phyloP scores from a whole-genome alignment of 345 rosid species.

The Reutealis trisperma region DNA sequence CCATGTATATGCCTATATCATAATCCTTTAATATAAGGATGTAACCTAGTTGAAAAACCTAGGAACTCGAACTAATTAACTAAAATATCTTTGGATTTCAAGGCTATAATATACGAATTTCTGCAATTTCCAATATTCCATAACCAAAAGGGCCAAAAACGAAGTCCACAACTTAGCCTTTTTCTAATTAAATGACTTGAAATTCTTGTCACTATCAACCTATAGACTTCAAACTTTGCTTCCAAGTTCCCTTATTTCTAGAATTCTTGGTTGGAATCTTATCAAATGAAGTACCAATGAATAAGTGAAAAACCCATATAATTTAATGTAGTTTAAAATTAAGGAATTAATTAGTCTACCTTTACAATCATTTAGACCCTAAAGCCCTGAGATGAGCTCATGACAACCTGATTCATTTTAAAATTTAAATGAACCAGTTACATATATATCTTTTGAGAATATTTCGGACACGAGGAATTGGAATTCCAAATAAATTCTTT shows the following conservation, averaged over 20 bases:
- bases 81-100: too few species aligned
- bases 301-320: not conserved
- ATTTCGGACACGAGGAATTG: not conserved
- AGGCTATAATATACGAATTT: not conserved
- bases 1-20: not conserved
- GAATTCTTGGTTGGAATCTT: not conserved
- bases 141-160: not conserved
- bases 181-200: not conserved
- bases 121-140: not conserved
- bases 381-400: not conserved
- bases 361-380: not conserved
- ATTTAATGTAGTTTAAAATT: not conserved
- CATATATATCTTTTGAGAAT: not conserved
- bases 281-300: not conserved
- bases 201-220: not conserved
- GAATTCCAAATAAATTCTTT: not conserved
- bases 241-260: not conserved
- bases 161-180: not conserved
- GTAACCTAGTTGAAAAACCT: not conserved
- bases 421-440: not conserved
- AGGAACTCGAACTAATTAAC: too few species aligned
- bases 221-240: not conserved
- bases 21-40: not conserved
- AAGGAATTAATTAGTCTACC: not conserved
- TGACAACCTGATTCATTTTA: not conserved